These are phyloP conservation scores for Casuarina cunninghamiana DNA, from an alignment of 306 rosid species.

Conservation along the genomic window DNA sequence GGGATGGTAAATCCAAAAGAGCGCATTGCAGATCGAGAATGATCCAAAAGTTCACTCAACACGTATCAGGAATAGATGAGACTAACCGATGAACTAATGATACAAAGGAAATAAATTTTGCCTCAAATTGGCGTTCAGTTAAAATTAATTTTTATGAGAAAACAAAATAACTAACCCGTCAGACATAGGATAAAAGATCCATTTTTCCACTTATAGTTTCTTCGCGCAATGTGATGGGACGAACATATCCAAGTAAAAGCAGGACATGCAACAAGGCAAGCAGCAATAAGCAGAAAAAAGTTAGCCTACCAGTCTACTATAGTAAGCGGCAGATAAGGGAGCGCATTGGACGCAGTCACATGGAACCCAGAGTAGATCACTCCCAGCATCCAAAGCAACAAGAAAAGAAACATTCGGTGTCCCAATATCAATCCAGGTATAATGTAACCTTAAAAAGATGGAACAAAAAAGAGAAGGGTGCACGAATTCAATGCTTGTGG, in stretches of 20 bases:
- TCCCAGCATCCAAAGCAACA: conserved; percentile 92
- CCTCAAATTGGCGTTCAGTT: background rate
- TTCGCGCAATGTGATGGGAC: background rate
- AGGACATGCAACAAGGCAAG: background rate
- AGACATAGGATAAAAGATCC: background rate
- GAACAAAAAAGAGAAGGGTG: background rate
- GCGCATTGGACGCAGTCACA: conserved; percentile 93
- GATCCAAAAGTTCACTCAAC: background rate
- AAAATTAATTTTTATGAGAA: too few species aligned
- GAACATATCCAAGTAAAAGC: conserved; percentile 1
- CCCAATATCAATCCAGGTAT: conserved; percentile 90
- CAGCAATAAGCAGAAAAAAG: background rate
- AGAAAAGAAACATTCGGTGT: conserved; percentile 89
- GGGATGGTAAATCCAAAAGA: background rate
- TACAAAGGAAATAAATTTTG: background rate
- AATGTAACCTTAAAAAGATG: conserved; percentile 66
- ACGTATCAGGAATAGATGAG: background rate
- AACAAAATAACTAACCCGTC: too few species aligned
- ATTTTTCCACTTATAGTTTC: too few species aligned
- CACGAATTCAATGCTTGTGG: background rate
- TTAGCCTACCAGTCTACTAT: conserved; percentile 65
- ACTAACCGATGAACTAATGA: background rate
- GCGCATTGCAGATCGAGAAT: background rate
- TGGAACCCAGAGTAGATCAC: conserved; percentile 95
- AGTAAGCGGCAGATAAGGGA: conserved; percentile 69